A percentile compares a stretch with the other conserved stretches of the same genome.
Conservation (phyloP, 257 asterid genomes). For the Gentiana dahurica region DNA sequence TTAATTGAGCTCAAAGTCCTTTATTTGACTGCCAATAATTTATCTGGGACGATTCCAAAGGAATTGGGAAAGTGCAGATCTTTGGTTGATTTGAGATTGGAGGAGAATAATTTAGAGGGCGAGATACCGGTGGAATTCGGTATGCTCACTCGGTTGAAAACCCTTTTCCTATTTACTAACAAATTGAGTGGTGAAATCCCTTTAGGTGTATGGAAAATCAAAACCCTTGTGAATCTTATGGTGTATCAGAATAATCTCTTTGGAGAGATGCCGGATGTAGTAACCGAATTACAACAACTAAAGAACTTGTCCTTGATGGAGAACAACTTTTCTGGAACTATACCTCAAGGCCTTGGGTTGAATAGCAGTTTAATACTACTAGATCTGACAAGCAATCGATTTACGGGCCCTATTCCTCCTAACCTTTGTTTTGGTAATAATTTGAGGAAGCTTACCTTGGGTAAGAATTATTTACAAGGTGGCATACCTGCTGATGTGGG, state of each 20-base stretch:
- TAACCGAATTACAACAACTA: constrained; percentile 38
- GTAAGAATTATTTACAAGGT: constrained; percentile 40
- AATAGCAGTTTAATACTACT: constrained; percentile 30
- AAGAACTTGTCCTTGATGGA: constrained; percentile 33
- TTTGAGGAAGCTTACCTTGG: constrained; percentile 35
- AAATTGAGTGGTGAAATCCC: constrained; percentile 48
- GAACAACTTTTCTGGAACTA: constrained; percentile 36
- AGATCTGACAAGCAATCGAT: constrained; percentile 41
- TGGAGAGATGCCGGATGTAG: constrained; percentile 42
- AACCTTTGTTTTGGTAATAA: constrained; percentile 47
- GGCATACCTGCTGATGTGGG: constrained; percentile 42
- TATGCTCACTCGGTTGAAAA: constrained; percentile 25
- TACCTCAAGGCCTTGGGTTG: constrained; percentile 54
- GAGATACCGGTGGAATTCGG: constrained; percentile 46
- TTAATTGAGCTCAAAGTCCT: constrained; percentile 29
- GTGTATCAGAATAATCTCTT: constrained; percentile 41
- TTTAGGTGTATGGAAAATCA: constrained; percentile 35
- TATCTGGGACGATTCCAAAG: constrained; percentile 48
- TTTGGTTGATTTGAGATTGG: constrained; percentile 38
- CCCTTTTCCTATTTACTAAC: constrained; percentile 33
- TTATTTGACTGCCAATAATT: constrained; percentile 35
- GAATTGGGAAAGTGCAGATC: constrained; percentile 47
- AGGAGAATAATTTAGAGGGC: constrained; percentile 34
- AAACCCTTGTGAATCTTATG: constrained; percentile 23
- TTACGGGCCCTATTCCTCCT: constrained; percentile 51